These are phyloP conservation scores for Penicillium silybi DNA, from an alignment of 495 filamentous ascomycete genomes.

Conservation along the genomic window DNA sequence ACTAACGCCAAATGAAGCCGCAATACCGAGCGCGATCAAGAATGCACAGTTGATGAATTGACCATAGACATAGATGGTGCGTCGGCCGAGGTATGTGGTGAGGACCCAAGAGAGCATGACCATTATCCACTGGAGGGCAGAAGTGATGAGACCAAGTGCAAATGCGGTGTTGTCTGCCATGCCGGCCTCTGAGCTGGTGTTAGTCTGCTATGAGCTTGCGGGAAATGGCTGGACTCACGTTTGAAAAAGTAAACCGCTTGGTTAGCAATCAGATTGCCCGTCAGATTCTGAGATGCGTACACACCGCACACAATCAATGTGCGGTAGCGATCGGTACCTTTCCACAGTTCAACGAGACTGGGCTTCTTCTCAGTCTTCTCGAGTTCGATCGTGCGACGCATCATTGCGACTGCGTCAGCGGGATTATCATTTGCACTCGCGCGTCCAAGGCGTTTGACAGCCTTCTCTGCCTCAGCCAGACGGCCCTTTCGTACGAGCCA, in stretches of 20 bases:
- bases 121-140: slow-evolving; percentile 46
- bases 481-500: slow-evolving; percentile 43
- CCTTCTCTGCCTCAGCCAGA: slow-evolving; percentile 35
- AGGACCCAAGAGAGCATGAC: slow-evolving; percentile 53
- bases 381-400: slow-evolving; percentile 65
- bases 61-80: slow-evolving; percentile 44
- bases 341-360: slow-evolving; percentile 22
- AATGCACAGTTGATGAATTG: slow-evolving; percentile 32
- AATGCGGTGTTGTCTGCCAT: slow-evolving; percentile 35
- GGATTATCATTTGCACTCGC: slow-evolving; percentile 21
- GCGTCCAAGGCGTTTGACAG: slow-evolving; percentile 36
- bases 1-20: slow-evolving; percentile 33
- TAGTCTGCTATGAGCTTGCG: no score
- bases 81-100: slow-evolving; percentile 42
- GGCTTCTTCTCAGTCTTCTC: slow-evolving; percentile 51
- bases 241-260: slow-evolving; percentile 28
- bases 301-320: slow-evolving; percentile 30
- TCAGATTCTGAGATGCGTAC: slow-evolving; percentile 27
- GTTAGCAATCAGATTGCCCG: slow-evolving; percentile 26
- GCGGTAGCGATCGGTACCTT: slow-evolving; percentile 25
- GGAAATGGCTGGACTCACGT: slow-evolving; percentile 21
- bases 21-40: slow-evolving; percentile 46
- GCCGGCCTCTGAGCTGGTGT: slow-evolving; percentile 27
- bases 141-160: slow-evolving; percentile 46
- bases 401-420: slow-evolving; percentile 51